phyloP scores from a whole-genome alignment of 2,329 filamentous ascomycete genomes.

The Botrytis cinerea region DNA sequence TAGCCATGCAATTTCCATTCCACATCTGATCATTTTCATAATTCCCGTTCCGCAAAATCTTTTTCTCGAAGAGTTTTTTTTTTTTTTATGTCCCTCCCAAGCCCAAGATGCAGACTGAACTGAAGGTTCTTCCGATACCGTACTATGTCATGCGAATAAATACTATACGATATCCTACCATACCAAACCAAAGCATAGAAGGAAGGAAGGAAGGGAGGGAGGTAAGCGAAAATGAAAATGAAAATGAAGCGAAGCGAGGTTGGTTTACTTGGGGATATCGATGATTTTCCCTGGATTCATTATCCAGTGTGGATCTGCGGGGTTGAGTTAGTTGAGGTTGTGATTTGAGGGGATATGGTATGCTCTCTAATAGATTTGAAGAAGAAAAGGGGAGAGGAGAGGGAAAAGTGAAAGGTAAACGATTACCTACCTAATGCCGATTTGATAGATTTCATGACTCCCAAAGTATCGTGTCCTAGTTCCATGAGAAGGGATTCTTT shows the following conservation, averaged over 20 bases:
- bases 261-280: slow-evolving; percentile 53
- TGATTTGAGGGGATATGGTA: no score
- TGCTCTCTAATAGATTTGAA: neutral
- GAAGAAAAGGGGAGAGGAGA: neutral
- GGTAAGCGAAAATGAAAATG: neutral
- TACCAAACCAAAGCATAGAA: neutral
- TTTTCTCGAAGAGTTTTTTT: neutral
- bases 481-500: slow-evolving; percentile 78
- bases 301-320: slow-evolving; percentile 74
- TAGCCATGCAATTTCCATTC: neutral
- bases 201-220: no score
- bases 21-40: neutral
- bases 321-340: neutral
- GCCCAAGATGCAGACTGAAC: neutral
- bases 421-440: slow-evolving; percentile 52
- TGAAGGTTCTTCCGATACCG: neutral
- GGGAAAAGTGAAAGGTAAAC: neutral
- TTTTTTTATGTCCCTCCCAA: neutral
- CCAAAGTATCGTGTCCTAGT: slow-evolving; percentile 76
- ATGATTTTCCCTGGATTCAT: slow-evolving; percentile 94
- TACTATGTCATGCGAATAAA: neutral
- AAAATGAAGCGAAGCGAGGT: neutral
- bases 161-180: neutral
- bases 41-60: neutral
- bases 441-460: slow-evolving; percentile 84